Percentiles rank a stretch among this genome's conserved stretches.
Evolutionary conservation across 768 basidiomycete species (phyloP).

Genomic region (Agrocybe chaxingu): DNA sequence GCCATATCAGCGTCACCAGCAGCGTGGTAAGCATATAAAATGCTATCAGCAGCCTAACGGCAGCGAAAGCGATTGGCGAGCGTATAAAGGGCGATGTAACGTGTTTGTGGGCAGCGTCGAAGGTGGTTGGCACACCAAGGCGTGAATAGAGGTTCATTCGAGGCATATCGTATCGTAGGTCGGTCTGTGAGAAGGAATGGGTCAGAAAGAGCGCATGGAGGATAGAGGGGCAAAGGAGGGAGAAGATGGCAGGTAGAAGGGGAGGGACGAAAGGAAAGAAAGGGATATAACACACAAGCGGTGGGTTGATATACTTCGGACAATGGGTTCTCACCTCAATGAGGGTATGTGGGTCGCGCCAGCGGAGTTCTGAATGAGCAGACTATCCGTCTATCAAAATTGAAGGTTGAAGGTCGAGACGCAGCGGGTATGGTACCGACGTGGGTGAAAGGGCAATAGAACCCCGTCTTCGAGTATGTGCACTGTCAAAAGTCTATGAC

Average conservation of each 20-base stretch:
- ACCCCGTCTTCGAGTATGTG: too few species aligned
- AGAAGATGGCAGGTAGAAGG: not conserved
- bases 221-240: slow-evolving; percentile 8
- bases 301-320: too few species aligned
- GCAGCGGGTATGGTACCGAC: too few species aligned
- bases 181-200: not conserved
- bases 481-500: too few species aligned
- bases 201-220: not conserved
- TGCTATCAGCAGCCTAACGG: slow-evolving; percentile 44
- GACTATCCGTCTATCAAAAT: too few species aligned
- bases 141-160: slow-evolving; percentile 12
- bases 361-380: too few species aligned
- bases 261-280: too few species aligned
- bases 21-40: slow-evolving; percentile 45
- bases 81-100: slow-evolving; percentile 49
- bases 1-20: slow-evolving; percentile 35
- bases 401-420: too few species aligned
- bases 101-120: slow-evolving; percentile 33
- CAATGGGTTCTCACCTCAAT: too few species aligned
- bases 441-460: too few species aligned
- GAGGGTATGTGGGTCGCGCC: too few species aligned
- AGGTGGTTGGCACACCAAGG: slow-evolving; percentile 19
- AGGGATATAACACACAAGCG: too few species aligned
- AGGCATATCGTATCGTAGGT: slow-evolving; percentile 5
- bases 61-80: slow-evolving; percentile 39